Evolutionary conservation across 345 rosid genomes (phyloP), one percentile per base, ranked within the genome.

Genomic region (Linum trigynum): DNA sequence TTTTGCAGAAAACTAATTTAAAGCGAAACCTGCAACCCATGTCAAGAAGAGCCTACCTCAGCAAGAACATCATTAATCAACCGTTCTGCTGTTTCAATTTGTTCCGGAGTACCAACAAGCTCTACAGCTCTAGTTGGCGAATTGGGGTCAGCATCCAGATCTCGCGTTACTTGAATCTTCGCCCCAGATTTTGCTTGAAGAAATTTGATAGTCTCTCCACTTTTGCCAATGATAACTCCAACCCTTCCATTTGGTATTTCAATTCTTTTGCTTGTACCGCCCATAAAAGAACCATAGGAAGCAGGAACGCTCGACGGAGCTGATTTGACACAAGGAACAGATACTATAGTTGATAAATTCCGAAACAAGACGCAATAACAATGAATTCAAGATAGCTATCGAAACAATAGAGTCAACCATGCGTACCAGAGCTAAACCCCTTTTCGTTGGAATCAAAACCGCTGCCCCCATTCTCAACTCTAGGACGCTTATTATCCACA

Each of bases 171-270:
- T 82, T 91, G 98, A 84, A 95, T 95, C 83, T 95, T 95, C 1
- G 99, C 96, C 36, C 99, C 99, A 66, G 99, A 95, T 67, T 91
- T 94, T 65, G 74, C 71, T 72, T 95, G 99, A 70, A 95, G 96
- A 82, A 80, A 81, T 78, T 95, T 95, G 39, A 95, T 95, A 14
- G 99, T 95, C 67, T 95, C 99, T 37, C 99, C 99, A 61, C 86
- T 86, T 84, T 91, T 95, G 2, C 99, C 99, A 77, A 95, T 95
- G 35, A 95, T 87, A 63, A 95, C 99, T 61, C 99, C 99, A 69
- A 95, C 98, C 84, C 94, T 83, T 61, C 77, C 90, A 64, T 89
- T 88, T 32, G 99, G 99, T 69, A 95, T 78, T 23, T 91, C 98
- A 71, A 95, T 87, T 83, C 81, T 95, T 72, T 89, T 95, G 67